Evolutionary conservation across 768 basidiomycete genomes (phyloP).

Genomic region (Mycena rebaudengoi): DNA sequence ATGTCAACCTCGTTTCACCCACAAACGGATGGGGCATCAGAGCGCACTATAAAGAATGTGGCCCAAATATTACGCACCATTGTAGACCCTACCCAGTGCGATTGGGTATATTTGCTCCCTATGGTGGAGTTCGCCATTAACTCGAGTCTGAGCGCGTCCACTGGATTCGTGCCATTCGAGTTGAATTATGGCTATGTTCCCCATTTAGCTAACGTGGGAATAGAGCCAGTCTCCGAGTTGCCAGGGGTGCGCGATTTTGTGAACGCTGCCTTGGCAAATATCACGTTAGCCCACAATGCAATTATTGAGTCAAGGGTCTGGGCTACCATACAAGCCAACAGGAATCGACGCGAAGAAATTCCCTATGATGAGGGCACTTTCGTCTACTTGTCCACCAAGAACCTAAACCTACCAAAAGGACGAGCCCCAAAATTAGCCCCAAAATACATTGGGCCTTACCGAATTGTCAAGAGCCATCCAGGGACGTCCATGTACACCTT

Average conservation of each 20-base stretch:
- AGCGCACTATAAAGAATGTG: slow-evolving; percentile 36
- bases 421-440: slow-evolving; percentile 44
- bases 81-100: slow-evolving; percentile 34
- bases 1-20: no score
- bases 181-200: no score
- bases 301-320: slow-evolving; percentile 41
- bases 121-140: slow-evolving; percentile 49
- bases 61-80: slow-evolving; percentile 39
- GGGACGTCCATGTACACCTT: slow-evolving; percentile 37
- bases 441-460: slow-evolving; percentile 49
- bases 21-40: no score
- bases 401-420: slow-evolving; percentile 42
- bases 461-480: slow-evolving; percentile 26
- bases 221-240: neutral
- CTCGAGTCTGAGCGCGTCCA: no score
- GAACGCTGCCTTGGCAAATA: slow-evolving; percentile 25
- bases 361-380: no score
- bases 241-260: slow-evolving; percentile 38
- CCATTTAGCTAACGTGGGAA: neutral
- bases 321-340: slow-evolving; percentile 42
- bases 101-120: slow-evolving; percentile 41
- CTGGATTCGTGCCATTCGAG: no score
- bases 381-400: slow-evolving; percentile 42
- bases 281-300: slow-evolving; percentile 43
- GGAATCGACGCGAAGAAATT: slow-evolving; percentile 13